Evolutionary conservation across 805 yeast genomes (phyloP), one percentile per base, ranked within the genome.

Genomic region (Starmerella ratchasimensis): DNA sequence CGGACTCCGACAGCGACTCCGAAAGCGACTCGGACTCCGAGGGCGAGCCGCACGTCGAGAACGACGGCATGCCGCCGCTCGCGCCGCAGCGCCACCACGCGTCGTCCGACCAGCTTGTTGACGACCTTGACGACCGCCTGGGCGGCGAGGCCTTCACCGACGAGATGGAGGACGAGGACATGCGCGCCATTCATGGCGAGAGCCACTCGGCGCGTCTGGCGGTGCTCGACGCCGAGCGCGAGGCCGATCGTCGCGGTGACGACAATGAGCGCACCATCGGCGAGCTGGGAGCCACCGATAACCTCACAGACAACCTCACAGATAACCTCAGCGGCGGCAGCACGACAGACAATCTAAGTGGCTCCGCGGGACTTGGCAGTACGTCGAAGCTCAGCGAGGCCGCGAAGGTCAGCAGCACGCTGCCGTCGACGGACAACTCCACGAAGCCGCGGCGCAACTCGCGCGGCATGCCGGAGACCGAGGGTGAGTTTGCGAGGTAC

Each of bases 401-500:
- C n/a, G 7, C n/a, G n/a, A 7, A n/a, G n/a, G n/a, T n/a, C n/a
- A n/a, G n/a, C n/a, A n/a, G n/a, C n/a, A n/a, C n/a, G n/a, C n/a
- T n/a, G n/a, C n/a, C n/a, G n/a, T n/a, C n/a, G n/a, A n/a, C n/a
- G n/a, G n/a, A n/a, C n/a, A n/a, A n/a, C n/a, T n/a, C n/a, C n/a
- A n/a, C n/a, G n/a, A n/a, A n/a, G n/a, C n/a, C n/a, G n/a, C n/a
- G n/a, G n/a, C n/a, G n/a, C n/a, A n/a, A n/a, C n/a, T n/a, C n/a
- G n/a, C n/a, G n/a, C 23, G 30, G 17, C 16, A 15, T 19, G 16
- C 22, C 25, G 7, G 24, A 26, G 14, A 14, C 26, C 16, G 24
- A 20, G 28, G 75, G 69, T 48, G 75, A 72, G 53, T 74, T 76
- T 51, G 67, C 78, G n/a, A 64, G 76, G 42, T 80, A 80, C 54